A percentile compares a stretch with the other conserved stretches of the same genome.
Evolutionary conservation across 257 asterid genomes (phyloP).

Genomic region (Forsythia suspensa): DNA sequence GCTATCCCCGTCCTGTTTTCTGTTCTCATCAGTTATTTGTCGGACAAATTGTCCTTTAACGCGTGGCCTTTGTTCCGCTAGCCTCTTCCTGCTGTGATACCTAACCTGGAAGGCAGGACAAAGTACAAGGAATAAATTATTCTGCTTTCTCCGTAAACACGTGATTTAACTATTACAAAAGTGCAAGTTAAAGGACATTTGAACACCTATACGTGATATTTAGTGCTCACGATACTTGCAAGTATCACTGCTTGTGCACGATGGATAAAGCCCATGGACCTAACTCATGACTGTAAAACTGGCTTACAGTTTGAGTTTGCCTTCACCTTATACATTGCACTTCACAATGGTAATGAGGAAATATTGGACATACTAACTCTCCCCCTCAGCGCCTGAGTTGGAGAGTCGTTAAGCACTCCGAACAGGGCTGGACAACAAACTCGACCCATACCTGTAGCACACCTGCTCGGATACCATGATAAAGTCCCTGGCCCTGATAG

Average conservation of each 20-base stretch:
- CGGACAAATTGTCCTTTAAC: constrained; percentile 52
- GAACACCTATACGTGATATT: not conserved
- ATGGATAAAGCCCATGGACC: not conserved
- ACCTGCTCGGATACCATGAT: not conserved
- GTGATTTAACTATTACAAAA: not conserved
- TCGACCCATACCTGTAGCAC: not conserved
- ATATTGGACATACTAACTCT: not conserved
- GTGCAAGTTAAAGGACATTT: not conserved
- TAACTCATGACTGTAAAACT: not conserved
- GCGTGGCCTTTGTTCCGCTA: constrained; percentile 59
- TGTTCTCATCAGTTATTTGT: constrained; percentile 27
- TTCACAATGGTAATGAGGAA: not conserved
- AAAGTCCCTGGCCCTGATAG: not conserved
- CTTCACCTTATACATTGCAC: not conserved
- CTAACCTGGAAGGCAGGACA: constrained; percentile 34
- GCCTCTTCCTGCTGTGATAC: constrained; percentile 49
- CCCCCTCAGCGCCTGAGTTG: not conserved
- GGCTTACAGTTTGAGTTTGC: constrained; percentile 15
- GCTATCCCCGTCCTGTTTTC: constrained; percentile 27
- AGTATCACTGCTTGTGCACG: not conserved
- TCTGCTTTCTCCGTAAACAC: not conserved
- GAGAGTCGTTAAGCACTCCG: not conserved
- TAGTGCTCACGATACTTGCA: not conserved
- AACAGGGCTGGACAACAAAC: not conserved
- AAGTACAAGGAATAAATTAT: not conserved